Evolutionary conservation across 352 stramenopile genomes (phyloP), one percentile per base, ranked within the genome.

Genomic region (Phytopythium kandeliae): DNA sequence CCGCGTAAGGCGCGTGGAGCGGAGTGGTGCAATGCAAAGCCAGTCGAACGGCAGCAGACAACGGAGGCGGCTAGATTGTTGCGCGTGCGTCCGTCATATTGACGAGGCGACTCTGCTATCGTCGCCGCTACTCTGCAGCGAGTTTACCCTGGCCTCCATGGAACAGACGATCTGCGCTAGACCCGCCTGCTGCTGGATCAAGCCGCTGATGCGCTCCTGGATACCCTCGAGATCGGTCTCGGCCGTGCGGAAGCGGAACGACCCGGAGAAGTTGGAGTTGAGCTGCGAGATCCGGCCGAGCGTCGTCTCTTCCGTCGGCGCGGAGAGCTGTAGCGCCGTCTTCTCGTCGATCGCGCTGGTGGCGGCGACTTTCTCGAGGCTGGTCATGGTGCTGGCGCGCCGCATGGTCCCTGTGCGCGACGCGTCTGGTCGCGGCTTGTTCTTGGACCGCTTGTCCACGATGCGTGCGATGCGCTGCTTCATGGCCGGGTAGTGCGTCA

Each of bases 261-360:
- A 89, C 9, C 63, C 65, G 2, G 78, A 86, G 46, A 84, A 89
- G 45, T 88, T 73, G 1, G 85, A 89, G 51, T 99, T 86, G 37
- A 99, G 78, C 57, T 92, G 85, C 19, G 69, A 84, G 55, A 89
- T 87, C 37, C 75, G 78, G 37, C 65, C 83, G 22, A 89, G 65
- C 24, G 71, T 87, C 35, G 75, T 86, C 55, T 79, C 71, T 0
- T 68, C 36, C 3, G 60, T 69, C 2, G 67, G 64, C 0, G 63
- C 74, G 4, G 59, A 51, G 30, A 86, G 62, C 46, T 85, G 73
- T 47, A 79, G 53, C 0, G 58, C 65, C 0, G 65, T 85, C 43
- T 83, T 81, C 26, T 77, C 75, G 51, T 87, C 74, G 26, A 78
- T 74, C 15, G 60, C 38, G 7, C 73, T 60, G 6, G 71, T 70